phyloP scores from a whole-genome alignment of 2,329 filamentous ascomycete genomes.

The Scopulariopsis brevicaulis region DNA sequence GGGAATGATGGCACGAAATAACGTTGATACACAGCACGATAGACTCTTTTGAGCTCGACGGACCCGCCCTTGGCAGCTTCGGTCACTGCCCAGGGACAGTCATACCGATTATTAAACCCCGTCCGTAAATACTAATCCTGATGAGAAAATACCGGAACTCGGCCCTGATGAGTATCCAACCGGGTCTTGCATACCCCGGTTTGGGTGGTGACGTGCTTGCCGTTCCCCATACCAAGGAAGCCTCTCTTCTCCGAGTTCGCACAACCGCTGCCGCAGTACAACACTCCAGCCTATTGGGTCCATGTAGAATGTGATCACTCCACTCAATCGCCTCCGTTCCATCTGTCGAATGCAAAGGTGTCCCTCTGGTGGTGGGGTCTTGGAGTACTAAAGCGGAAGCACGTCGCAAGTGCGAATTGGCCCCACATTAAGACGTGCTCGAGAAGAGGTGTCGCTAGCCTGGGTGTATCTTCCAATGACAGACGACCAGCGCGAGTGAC shows the following conservation, averaged over 20 bases:
- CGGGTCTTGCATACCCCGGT: too few species aligned
- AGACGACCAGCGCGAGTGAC: not conserved
- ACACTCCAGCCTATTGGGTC: too few species aligned
- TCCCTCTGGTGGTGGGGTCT: not conserved
- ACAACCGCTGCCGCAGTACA: too few species aligned
- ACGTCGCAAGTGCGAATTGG: not conserved
- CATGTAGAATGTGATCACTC: not conserved
- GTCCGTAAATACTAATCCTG: not conserved
- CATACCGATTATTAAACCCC: not conserved
- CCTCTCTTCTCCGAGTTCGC: too few species aligned
- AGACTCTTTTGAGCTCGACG: too few species aligned
- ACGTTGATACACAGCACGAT: too few species aligned
- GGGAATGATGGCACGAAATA: too few species aligned
- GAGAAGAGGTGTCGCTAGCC: not conserved
- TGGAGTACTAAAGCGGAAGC: not conserved
- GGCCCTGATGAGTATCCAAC: not conserved
- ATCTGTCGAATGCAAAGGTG: not conserved
- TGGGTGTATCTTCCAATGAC: not conserved
- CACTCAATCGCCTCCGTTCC: not conserved
- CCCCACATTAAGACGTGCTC: constrained; percentile 11
- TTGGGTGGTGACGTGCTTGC: too few species aligned
- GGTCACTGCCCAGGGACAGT: not conserved
- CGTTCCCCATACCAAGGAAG: too few species aligned
- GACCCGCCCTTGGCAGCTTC: too few species aligned
- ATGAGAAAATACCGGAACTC: not conserved